Conservation (phyloP, 2,329 filamentous ascomycete species). For the Colletotrichum euphorbiae region DNA sequence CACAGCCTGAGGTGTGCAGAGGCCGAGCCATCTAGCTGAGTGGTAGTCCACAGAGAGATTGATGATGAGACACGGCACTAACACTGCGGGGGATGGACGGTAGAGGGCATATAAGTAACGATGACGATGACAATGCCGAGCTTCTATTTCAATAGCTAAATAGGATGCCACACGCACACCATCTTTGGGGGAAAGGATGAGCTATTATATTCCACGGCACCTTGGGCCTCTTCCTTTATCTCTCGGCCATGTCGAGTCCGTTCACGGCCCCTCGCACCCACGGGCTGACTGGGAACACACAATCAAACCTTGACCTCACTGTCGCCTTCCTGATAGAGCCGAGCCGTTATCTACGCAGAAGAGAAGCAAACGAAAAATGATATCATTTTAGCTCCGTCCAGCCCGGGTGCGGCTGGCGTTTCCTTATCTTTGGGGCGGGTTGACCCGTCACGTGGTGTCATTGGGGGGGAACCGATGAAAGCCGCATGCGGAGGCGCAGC, state of each 20-base stretch:
- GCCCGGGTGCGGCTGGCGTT: background rate
- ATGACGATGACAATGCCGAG: background rate
- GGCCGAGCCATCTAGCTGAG: constrained; percentile 11
- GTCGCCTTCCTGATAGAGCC: background rate
- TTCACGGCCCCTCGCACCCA: background rate
- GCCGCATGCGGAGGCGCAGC: constrained; percentile 12
- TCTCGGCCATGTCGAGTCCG: background rate
- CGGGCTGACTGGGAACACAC: background rate
- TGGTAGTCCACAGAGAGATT: background rate
- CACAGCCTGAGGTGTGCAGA: background rate
- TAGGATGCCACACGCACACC: no score
- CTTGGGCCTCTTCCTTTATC: background rate
- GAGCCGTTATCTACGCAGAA: constrained; percentile 3
- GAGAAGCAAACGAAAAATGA: background rate
- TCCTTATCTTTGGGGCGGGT: constrained; percentile 8
- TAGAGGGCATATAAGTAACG: background rate
- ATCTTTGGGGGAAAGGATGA: background rate
- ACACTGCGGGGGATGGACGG: background rate
- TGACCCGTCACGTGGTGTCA: constrained; percentile 26
- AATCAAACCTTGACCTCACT: background rate
- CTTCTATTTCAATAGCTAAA: no score
- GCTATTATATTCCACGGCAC: constrained; percentile 3
- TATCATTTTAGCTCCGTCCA: background rate
- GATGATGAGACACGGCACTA: constrained; percentile 2
- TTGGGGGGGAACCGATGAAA: constrained; percentile 6